Evolutionary conservation across 306 rosid species (phyloP).

Genomic region (Cucumis cinereus): DNA sequence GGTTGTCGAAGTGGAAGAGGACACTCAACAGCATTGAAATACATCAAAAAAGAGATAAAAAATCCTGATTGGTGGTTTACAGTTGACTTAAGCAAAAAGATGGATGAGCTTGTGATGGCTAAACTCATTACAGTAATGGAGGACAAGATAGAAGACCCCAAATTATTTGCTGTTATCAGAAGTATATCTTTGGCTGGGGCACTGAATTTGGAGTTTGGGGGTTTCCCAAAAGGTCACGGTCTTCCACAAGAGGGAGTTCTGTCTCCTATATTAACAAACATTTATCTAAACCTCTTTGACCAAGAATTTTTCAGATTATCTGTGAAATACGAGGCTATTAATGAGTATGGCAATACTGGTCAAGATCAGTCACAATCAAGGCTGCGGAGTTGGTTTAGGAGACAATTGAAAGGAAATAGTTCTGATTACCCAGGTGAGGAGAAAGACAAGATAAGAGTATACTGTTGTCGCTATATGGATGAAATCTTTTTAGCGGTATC

Average conservation of each 20-base stretch:
- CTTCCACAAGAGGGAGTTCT: constrained; percentile 81
- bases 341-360: constrained; percentile 10
- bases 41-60: constrained; percentile 45
- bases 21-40: constrained; percentile 48
- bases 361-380: constrained; percentile 32
- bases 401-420: constrained; percentile 38
- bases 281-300: constrained; percentile 74
- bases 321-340: constrained; percentile 69
- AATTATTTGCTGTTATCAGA: constrained; percentile 29
- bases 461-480: constrained; percentile 74
- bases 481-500: constrained; percentile 61
- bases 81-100: constrained; percentile 35
- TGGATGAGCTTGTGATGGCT: constrained; percentile 40
- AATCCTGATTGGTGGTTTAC: constrained; percentile 85
- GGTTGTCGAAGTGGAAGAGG: constrained; percentile 90
- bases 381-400: constrained; percentile 75
- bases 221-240: constrained; percentile 86
- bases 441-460: constrained; percentile 25
- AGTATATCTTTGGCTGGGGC: constrained; percentile 60
- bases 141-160: constrained; percentile 65
- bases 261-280: constrained; percentile 76
- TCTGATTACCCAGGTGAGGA: constrained; percentile 18
- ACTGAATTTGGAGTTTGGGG: constrained; percentile 80
- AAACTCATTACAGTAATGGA: constrained; percentile 48
- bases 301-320: constrained; percentile 66